Evolutionary conservation across 345 rosid species (phyloP).

Genomic region (Syzygium grande): DNA sequence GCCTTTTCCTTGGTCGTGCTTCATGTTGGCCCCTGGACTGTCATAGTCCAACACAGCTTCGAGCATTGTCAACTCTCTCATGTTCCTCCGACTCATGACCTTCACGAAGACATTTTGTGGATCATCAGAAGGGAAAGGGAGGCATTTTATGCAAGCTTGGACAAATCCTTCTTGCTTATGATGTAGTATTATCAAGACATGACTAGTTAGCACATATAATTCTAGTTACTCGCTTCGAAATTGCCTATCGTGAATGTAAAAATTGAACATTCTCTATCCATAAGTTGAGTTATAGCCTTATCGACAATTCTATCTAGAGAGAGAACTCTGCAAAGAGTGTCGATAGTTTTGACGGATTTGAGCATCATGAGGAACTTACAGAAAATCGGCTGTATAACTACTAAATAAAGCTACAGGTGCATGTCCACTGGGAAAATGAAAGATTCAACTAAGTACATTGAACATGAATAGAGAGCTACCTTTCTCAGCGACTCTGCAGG

Average conservation of each 20-base stretch:
- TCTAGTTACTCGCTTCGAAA: not conserved
- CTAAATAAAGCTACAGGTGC: not conserved
- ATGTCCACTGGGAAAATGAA: not conserved
- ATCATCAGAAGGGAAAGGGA: not conserved
- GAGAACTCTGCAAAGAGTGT: not conserved
- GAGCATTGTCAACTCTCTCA: not conserved
- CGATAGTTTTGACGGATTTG: not conserved
- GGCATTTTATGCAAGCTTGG: not conserved
- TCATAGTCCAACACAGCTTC: constrained; percentile 1
- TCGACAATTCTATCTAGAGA: not conserved
- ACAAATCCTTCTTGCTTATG: not conserved
- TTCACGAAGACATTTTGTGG: not conserved
- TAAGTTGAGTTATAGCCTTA: not conserved
- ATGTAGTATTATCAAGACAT: not conserved
- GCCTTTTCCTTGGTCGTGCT: constrained; percentile 1
- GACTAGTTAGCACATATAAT: not conserved
- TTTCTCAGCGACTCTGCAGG: not conserved
- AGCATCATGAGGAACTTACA: not conserved
- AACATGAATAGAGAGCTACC: not conserved
- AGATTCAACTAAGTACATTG: not conserved
- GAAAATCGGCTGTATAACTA: not conserved
- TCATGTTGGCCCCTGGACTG: not conserved
- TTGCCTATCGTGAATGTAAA: not conserved
- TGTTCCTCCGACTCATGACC: not conserved
- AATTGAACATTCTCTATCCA: not conserved